A percentile compares a stretch with the other conserved stretches of the same genome.
Evolutionary conservation across 2,329 filamentous ascomycete genomes (phyloP).

Genomic region (Hysterium pulicare): DNA sequence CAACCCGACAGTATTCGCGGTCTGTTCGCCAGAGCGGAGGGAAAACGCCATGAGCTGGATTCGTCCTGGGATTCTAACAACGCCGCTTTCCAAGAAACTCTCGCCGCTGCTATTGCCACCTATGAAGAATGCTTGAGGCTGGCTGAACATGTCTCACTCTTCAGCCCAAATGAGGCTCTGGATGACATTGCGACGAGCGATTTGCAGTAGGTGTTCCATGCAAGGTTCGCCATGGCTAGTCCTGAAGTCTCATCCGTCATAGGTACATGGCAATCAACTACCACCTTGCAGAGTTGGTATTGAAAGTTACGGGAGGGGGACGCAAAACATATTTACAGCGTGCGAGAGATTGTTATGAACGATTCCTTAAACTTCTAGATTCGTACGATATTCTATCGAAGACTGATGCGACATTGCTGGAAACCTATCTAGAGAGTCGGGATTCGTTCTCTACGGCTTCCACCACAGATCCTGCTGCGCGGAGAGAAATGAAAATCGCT

Average conservation of each 20-base stretch:
- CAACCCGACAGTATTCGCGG: constrained; percentile 54
- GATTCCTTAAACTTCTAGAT: constrained; percentile 73
- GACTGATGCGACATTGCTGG: constrained; percentile 65
- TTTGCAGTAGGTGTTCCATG: constrained; percentile 59
- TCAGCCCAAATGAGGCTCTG: constrained; percentile 83
- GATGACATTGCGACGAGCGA: constrained; percentile 86
- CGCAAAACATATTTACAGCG: constrained; percentile 59
- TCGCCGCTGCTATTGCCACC: constrained; percentile 63
- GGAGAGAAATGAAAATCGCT: constrained; percentile 79
- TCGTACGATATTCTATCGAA: constrained; percentile 69
- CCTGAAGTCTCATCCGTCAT: constrained; percentile 7
- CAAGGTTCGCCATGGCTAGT: constrained; percentile 2
- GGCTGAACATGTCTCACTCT: constrained; percentile 70
- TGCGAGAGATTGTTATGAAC: constrained; percentile 70
- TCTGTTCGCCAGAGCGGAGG: constrained; percentile 55
- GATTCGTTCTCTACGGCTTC: constrained; percentile 70
- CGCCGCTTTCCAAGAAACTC: constrained; percentile 63
- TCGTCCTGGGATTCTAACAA: constrained; percentile 62
- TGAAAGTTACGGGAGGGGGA: constrained; percentile 61
- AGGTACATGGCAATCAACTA: constrained; percentile 75
- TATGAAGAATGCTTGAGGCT: constrained; percentile 72
- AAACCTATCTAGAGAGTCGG: constrained; percentile 69
- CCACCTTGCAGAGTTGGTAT: constrained; percentile 74
- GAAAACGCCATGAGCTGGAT: constrained; percentile 57
- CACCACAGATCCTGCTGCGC: constrained; percentile 62